These are phyloP conservation scores for Phyllosticta ampelicida DNA, from an alignment of 2,329 filamentous ascomycete species.

Conservation along the genomic window DNA sequence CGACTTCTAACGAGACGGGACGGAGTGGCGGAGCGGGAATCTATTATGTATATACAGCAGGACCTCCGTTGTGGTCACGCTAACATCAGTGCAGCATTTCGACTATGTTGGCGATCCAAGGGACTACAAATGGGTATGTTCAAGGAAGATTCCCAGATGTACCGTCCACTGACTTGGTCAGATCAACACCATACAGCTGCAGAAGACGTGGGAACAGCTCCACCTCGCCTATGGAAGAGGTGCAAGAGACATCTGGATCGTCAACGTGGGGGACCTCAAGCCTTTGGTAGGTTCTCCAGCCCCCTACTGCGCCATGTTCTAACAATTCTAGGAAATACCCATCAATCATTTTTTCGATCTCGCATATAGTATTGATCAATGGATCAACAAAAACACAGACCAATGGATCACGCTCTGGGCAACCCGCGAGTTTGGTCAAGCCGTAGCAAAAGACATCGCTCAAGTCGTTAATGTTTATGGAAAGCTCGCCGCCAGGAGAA, in stretches of 20 bases:
- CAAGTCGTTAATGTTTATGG: constrained; percentile 46
- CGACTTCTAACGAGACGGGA: constrained; percentile 48
- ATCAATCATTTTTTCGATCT: constrained; percentile 58
- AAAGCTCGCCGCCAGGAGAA: constrained; percentile 46
- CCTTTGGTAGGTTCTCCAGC: constrained; percentile 35
- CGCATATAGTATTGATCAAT: constrained; percentile 51
- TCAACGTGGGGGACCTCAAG: constrained; percentile 58
- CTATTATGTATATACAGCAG: constrained; percentile 39
- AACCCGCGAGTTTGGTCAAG: constrained; percentile 44
- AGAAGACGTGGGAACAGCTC: constrained; percentile 58
- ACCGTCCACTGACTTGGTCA: constrained; percentile 19
- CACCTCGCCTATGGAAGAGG: constrained; percentile 48
- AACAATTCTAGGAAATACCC: constrained; percentile 40
- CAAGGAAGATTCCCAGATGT: not conserved
- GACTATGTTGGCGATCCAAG: constrained; percentile 53
- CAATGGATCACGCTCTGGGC: constrained; percentile 49
- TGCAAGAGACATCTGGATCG: constrained; percentile 53
- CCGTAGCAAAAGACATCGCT: constrained; percentile 39
- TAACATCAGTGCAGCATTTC: constrained; percentile 42
- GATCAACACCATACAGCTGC: constrained; percentile 55
- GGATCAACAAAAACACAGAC: constrained; percentile 45
- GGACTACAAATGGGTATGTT: constrained; percentile 37
- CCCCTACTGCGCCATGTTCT: no score
- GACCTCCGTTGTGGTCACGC: not conserved
- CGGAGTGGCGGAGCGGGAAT: constrained; percentile 53